Conservation (phyloP, 1,284 basidiomycete species). For the Leccinum variabile region DNA sequence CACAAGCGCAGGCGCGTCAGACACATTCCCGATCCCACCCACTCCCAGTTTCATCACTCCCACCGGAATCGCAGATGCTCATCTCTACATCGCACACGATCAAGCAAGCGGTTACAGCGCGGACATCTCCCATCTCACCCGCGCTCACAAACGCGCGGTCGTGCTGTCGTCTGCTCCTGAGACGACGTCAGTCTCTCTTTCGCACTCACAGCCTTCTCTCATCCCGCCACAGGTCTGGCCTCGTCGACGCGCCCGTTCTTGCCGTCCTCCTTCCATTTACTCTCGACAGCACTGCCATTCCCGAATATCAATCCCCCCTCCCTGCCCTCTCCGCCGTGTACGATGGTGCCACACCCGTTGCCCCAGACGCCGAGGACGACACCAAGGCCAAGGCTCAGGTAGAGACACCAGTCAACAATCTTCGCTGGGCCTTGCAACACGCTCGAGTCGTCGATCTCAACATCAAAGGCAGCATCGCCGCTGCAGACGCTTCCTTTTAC, state of each 20-base stretch:
- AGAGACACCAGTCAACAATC: slow-evolving; percentile 36
- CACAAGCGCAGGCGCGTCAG: slow-evolving; percentile 45
- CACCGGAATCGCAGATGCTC: slow-evolving; percentile 62
- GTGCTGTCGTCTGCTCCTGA: slow-evolving; percentile 28
- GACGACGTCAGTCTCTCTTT: not conserved
- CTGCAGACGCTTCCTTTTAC: slow-evolving; percentile 52
- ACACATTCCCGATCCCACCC: slow-evolving; percentile 65
- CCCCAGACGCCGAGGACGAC: slow-evolving; percentile 21
- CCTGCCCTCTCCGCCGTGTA: slow-evolving; percentile 59
- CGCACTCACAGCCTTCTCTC: slow-evolving; percentile 3
- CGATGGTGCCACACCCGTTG: slow-evolving; percentile 45
- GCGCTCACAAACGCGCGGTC: slow-evolving; percentile 42
- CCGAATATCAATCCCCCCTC: slow-evolving; percentile 41
- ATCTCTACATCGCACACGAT: slow-evolving; percentile 42
- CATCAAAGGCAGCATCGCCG: slow-evolving; percentile 51
- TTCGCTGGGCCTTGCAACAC: slow-evolving; percentile 63
- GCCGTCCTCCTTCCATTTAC: slow-evolving; percentile 58
- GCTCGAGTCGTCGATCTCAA: slow-evolving; percentile 69
- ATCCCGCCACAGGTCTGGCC: slow-evolving; percentile 34
- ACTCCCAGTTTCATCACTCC: slow-evolving; percentile 70
- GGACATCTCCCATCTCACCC: slow-evolving; percentile 37
- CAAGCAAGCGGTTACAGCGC: slow-evolving; percentile 48
- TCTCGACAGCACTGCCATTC: slow-evolving; percentile 47
- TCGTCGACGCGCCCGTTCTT: slow-evolving; percentile 42
- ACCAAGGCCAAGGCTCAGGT: slow-evolving; percentile 14